A percentile compares a stretch with the other conserved stretches of the same genome.
phyloP scores from a whole-genome alignment of 1,284 basidiomycete genomes.

The Trichosporon faecale region DNA sequence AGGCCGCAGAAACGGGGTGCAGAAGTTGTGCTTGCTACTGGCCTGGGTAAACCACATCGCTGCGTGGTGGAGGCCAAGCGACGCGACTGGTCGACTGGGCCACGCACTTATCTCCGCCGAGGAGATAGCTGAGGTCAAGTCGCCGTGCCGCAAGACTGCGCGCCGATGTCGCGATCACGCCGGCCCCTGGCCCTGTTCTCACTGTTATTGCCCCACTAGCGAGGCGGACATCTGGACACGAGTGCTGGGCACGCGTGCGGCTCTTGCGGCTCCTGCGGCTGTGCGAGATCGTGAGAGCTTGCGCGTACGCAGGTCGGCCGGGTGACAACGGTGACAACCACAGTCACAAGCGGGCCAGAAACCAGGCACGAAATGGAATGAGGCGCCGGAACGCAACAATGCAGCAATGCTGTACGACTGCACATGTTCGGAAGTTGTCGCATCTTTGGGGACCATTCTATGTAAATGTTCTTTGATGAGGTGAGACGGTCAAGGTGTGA shows the following conservation, averaged over 20 bases:
- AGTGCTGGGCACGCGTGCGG: neutral
- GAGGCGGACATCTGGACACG: neutral
- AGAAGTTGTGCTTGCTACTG: too few species aligned
- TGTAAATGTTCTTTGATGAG: neutral
- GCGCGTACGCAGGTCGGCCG: too few species aligned
- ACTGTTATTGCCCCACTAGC: neutral
- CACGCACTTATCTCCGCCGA: neutral
- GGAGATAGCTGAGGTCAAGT: neutral
- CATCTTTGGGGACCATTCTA: neutral
- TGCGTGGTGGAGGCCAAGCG: too few species aligned
- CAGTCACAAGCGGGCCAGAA: neutral
- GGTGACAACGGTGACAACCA: neutral
- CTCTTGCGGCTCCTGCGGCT: neutral
- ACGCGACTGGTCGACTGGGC: neutral
- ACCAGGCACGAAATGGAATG: neutral
- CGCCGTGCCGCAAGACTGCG: neutral
- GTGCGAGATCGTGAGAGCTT: neutral
- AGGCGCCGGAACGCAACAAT: neutral
- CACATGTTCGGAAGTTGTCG: neutral
- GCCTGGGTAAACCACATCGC: too few species aligned
- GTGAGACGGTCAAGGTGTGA: neutral
- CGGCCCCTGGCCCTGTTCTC: neutral
- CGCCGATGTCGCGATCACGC: neutral
- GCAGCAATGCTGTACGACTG: too few species aligned
- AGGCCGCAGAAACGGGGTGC: neutral